Base-by-base conservation (phyloP, 139 green algal genomes). In the Chlorella sp. region DNA sequence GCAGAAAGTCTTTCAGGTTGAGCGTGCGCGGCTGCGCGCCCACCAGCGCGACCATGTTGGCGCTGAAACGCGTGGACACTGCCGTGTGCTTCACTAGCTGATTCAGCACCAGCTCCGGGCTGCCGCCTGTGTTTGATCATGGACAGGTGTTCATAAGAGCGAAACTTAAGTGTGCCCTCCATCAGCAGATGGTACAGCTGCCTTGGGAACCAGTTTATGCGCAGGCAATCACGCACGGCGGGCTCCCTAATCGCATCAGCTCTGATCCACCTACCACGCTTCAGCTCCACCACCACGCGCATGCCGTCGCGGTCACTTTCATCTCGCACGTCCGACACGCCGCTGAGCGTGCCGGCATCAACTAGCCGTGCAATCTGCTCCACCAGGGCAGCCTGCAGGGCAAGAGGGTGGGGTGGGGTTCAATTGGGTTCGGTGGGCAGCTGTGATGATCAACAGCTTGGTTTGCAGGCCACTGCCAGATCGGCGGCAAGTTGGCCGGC, bases 271-370 rank as follows among this genome's bases (percentile, higher is more conserved):
- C 51, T 51, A 88, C 90, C 86, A 26, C 88, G 62, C 87, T 94
- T 93, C 3, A 97, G 82, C 89, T 99, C 97, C 30, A 99, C 92
- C 38, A 99, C 97, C 68, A 99, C 87, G 0, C 97, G 90, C 85
- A 98, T 93, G 63, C 97, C 97, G 28, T 89, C 75, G 0, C 97
- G 91, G 87, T 99, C 97, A 57, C 91, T 97, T 91, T 99, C 97
- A 86, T 99, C 97, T 15, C 96, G 88, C 25, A 99, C 90, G 78
- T 99, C 97, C 30, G 90, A 89, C 51, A 98, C 91, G 74, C 96
- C 95, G 44, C 92, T 91, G 4, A 97, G 84, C 36, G 64, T 84
- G 12, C 89, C 82, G 11, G 51, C 83, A 44, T 99, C 95, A 16
- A 97, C 97, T 65, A 99, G 88, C 47, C 93, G 74, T 4, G 97